Evolutionary conservation across 345 rosid species (phyloP), one percentile per base, ranked within the genome.

Genomic region (Aquilaria malaccensis): DNA sequence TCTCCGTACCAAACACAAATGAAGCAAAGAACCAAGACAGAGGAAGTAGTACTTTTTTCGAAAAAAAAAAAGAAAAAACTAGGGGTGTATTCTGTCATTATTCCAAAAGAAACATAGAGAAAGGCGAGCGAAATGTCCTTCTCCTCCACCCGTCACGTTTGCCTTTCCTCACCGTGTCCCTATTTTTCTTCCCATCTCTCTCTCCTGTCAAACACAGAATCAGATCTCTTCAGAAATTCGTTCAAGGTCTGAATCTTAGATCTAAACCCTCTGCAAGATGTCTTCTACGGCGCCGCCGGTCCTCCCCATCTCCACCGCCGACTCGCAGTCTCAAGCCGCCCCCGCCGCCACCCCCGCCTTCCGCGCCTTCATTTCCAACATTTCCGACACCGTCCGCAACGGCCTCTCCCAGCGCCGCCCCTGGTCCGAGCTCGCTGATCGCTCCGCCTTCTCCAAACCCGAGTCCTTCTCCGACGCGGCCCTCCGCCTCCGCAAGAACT

Each of bases 361-460:
- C 30, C 78, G 83, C 6, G 65, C 71, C 1, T 62, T 79, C 67
- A 62, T 79, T 43, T 66, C 64, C 37, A 61, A 70, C 15, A 30
- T 75, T 66, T 64, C 77, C 10, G 68, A 78, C 2, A 66, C 75
- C 1, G 41, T 79, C 67, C 77, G 77, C 59, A 65, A 72, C 2
- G 56, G 80, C 13, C 66, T 79, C 48, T 70, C 83, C 0, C 80
- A 79, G 6, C 83, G 80, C 60, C 83, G 80, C n/a, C 80, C 77
- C 0, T 79, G 70, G 80, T 50, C 71, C 0, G 80, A 72, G 63
- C 71, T 79, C 13, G 67, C 69, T 10, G 59, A 79, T 57, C 76
- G 80, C 46, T 58, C 76, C 53, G 76, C 76, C 30, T 79, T 79
- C 74, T 60, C 65, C 58, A 76, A 76, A 3, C 78, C 83, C 0